These are phyloP conservation scores for Paramecium sonneborni DNA, from an alignment of 73 alveolate genomes.

Conservation along the genomic window DNA sequence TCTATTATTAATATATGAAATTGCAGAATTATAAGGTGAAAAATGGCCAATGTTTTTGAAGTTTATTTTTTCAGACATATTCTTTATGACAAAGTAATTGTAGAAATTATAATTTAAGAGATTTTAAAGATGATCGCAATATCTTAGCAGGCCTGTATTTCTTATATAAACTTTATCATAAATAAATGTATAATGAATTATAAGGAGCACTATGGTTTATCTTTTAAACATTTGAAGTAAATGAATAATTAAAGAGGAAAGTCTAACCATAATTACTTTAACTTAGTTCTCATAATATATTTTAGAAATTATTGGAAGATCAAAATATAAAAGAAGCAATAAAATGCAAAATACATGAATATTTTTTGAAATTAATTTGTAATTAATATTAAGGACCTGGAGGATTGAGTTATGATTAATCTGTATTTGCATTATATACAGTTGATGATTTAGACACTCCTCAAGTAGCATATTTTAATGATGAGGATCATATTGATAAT, in stretches of 20 bases:
- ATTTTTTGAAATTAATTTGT: neutral
- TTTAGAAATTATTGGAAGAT: neutral
- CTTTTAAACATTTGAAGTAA: neutral
- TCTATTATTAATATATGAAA: neutral
- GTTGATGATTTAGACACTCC: neutral
- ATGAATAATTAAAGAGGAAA: neutral
- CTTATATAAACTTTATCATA: neutral
- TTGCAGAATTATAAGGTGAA: neutral
- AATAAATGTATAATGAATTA: neutral
- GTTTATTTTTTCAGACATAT: neutral
- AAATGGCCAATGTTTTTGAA: neutral
- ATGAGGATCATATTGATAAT: neutral
- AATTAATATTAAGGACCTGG: neutral
- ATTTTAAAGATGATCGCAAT: slow-evolving; percentile 26
- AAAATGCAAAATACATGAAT: neutral
- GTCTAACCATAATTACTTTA: neutral
- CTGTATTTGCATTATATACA: neutral
- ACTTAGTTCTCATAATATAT: neutral
- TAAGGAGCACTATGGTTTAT: neutral
- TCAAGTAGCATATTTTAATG: neutral
- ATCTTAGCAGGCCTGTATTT: neutral
- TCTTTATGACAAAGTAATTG: slow-evolving; percentile 8
- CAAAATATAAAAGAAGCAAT: neutral
- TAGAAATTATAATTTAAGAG: neutral
- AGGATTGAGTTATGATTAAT: neutral